Evolutionary conservation across 1,284 basidiomycete species (phyloP), one percentile per base, ranked within the genome.

Genomic region (Ustilago tritici): DNA sequence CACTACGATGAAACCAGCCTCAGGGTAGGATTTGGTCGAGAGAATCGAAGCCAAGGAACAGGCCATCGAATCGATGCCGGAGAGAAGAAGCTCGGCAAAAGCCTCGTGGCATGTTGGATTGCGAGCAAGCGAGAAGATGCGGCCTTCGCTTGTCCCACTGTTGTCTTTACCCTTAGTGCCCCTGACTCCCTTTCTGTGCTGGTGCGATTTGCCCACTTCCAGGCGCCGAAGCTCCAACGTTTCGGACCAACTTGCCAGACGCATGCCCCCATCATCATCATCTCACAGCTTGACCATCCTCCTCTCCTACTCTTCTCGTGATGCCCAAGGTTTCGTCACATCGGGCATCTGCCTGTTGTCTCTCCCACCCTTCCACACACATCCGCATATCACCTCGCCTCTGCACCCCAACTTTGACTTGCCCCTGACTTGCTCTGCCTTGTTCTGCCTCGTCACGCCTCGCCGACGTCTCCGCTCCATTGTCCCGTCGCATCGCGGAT

Each of bases 351-450:
- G 49, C 49, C 32, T 34, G 31, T 31, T 28, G 11, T 61, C 8
- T 23, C 58, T 36, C 4, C 47, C 12, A 23, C 14, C 28, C 12
- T 15, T 32, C 6, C 41, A 11, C 36, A 11, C 46, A 31, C 43
- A 14, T 28, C 28, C 40, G 56, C 32, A 43, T 47, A 23, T n/a
- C 40, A 32, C 15, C 61, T 62, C 61, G 53, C 61, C 52, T 62
- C 53, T 62, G 61, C 61, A 62, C 61, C 52, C 61, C 61, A 17
- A 35, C 61, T 43, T 55, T 15, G 57, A 43, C 57, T 49, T 59
- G 41, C 41, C 31, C 56, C 31, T 47, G n/a, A 28, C 31, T 46
- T 59, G 23, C 11, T 19, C 4, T 50, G 17, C 12, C 9, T 38
- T 59, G n/a, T 47, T 43, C 41, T 9, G 36, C 36, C 35, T 9